These are phyloP conservation scores for Peterozyma xylosa DNA, from an alignment of 805 yeast genomes.

Conservation along the genomic window DNA sequence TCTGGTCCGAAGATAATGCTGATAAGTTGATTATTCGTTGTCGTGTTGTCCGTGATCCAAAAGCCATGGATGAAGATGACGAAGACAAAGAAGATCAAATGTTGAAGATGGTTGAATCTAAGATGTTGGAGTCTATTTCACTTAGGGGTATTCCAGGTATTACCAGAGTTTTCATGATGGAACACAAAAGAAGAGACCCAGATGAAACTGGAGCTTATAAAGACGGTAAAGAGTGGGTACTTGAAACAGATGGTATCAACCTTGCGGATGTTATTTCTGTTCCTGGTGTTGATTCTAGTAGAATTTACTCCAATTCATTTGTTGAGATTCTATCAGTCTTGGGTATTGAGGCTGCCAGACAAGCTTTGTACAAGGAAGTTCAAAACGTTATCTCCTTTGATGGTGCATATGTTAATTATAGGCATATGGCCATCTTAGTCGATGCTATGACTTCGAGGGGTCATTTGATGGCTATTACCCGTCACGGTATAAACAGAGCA, in stretches of 20 bases:
- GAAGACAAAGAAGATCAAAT: constrained; percentile 97
- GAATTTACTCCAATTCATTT: constrained; percentile 94
- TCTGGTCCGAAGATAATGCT: constrained; percentile 99
- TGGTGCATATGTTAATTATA: constrained; percentile 98
- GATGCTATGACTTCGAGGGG: constrained; percentile 99
- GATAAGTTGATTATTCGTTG: constrained; percentile 95
- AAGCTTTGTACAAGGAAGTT: constrained; percentile 89
- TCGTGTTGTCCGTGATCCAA: constrained; percentile 96
- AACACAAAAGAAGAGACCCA: constrained; percentile 64
- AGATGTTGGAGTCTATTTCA: constrained; percentile 92
- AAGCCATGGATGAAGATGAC: constrained; percentile 84
- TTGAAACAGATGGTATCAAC: constrained; percentile 98
- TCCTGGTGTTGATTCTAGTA: constrained; percentile 85
- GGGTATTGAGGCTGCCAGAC: constrained; percentile 98
- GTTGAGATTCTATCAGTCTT: constrained; percentile 90
- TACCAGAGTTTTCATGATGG: constrained; percentile 85
- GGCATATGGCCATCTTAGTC: constrained; percentile 95
- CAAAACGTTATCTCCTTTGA: constrained; percentile 97
- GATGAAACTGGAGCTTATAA: constrained; percentile 80
- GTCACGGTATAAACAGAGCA: constrained; percentile 98
- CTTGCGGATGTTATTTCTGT: constrained; percentile 91
- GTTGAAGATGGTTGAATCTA: constrained; percentile 89
- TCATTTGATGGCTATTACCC: constrained; percentile 95
- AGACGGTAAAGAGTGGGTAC: constrained; percentile 93
- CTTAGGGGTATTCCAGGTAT: constrained; percentile 95